Percentiles rank a stretch among this genome's conserved stretches.
Conservation (phyloP, 2,329 filamentous ascomycete genomes). For the Beauveria asiatica region DNA sequence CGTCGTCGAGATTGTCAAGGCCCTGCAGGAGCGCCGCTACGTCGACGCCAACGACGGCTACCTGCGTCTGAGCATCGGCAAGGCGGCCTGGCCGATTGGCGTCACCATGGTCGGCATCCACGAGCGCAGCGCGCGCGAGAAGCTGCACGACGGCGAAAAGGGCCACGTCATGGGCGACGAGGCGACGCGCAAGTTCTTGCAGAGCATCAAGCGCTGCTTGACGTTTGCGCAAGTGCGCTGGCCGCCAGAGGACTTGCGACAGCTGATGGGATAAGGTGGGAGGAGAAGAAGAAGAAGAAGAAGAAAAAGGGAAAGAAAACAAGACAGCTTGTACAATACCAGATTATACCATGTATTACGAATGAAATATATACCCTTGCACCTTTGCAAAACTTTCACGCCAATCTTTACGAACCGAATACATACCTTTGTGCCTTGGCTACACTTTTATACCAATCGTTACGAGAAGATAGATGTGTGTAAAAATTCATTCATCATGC, state of each 20-base stretch:
- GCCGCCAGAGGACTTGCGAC: conserved; percentile 85
- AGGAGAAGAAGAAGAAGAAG: not conserved
- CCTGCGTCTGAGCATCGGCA: conserved; percentile 83
- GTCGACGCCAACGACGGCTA: conserved; percentile 97
- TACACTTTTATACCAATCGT: too few species aligned
- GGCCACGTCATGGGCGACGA: conserved; percentile 98
- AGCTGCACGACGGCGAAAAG: conserved; percentile 78
- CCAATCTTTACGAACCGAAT: too few species aligned
- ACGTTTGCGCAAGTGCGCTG: conserved; percentile 96
- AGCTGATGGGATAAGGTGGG: conserved; percentile 74
- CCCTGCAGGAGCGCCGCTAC: conserved; percentile 83
- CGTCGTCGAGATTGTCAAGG: conserved; percentile 83
- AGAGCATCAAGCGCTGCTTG: conserved; percentile 94
- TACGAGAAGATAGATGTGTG: not conserved
- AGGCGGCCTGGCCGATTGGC: conserved; percentile 97
- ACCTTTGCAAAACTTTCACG: too few species aligned
- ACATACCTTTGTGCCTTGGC: too few species aligned
- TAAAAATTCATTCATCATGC: not conserved
- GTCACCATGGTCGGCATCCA: conserved; percentile 99
- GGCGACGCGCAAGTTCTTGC: conserved; percentile 86
- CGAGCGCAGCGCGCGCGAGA: conserved; percentile 90
- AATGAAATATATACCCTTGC: too few species aligned
- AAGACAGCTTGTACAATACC: not conserved
- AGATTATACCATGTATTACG: too few species aligned
- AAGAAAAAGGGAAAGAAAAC: not conserved